These are phyloP conservation scores for Zygotorulaspora chibaensis DNA, from an alignment of 805 yeast species.

Conservation along the genomic window DNA sequence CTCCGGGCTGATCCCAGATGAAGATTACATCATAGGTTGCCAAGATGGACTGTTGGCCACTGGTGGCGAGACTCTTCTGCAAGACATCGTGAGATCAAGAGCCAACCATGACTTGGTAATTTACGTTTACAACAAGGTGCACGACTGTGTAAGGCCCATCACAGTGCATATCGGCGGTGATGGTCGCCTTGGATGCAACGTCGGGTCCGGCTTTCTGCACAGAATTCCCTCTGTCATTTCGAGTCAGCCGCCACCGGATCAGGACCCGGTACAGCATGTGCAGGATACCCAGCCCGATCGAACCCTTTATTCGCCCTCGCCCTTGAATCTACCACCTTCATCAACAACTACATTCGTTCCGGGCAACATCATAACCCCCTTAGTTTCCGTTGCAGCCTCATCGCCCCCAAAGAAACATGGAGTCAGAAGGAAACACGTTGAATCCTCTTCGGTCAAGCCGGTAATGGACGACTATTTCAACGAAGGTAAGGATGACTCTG, in stretches of 20 bases:
- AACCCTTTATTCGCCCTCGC: background rate
- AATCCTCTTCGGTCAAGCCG: conserved; percentile 9
- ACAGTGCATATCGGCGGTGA: conserved; percentile 77
- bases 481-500: conserved; percentile 31
- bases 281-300: background rate
- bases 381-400: background rate
- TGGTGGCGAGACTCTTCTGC: conserved; percentile 81
- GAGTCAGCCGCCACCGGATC: background rate
- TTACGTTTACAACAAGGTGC: conserved; percentile 84
- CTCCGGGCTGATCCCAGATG: conserved; percentile 78
- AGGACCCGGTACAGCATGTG: background rate
- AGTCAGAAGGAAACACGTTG: conserved; percentile 15
- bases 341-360: conserved; percentile 24
- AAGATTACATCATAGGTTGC: conserved; percentile 85
- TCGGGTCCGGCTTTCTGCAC: conserved; percentile 88
- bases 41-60: conserved; percentile 79
- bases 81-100: conserved; percentile 57
- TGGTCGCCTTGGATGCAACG: conserved; percentile 88
- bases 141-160: conserved; percentile 81
- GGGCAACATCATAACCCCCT: conserved; percentile 7
- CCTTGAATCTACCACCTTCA: conserved; percentile 4
- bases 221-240: conserved; percentile 58
- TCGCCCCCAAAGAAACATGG: conserved; percentile 2
- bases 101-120: conserved; percentile 46
- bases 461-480: conserved; percentile 30